phyloP scores from a whole-genome alignment of 441 rosid genomes.

The Hura crepitans region DNA sequence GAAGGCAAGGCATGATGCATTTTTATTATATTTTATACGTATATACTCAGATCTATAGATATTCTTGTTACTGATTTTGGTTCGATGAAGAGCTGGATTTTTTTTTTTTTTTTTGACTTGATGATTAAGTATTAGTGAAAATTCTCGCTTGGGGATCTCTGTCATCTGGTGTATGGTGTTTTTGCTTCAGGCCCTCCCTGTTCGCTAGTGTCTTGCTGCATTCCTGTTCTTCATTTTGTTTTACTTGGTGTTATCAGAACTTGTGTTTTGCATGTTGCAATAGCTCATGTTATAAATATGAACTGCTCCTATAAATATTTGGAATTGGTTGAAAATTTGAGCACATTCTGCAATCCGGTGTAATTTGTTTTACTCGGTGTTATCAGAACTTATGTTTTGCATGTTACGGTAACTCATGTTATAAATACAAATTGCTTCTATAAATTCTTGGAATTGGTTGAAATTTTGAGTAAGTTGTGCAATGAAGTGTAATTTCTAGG shows the following conservation, averaged over 20 bases:
- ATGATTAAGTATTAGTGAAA: not conserved
- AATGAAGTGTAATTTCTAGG: not conserved
- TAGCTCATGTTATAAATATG: not conserved
- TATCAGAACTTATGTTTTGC: not conserved
- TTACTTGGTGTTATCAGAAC: not conserved
- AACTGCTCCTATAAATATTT: not conserved
- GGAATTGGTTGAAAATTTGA: no score
- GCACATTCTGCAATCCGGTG: no score
- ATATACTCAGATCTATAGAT: not conserved
- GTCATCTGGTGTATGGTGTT: not conserved
- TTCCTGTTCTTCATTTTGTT: not conserved
- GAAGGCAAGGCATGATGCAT: no score
- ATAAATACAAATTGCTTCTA: not conserved
- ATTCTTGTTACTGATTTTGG: not conserved
- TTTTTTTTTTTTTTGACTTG: not conserved
- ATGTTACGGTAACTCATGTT: not conserved
- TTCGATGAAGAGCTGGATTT: not conserved
- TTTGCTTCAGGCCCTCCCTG: not conserved
- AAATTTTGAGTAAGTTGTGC: not conserved
- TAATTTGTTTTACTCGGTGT: not conserved
- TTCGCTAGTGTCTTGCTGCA: not conserved
- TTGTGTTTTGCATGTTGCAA: not conserved
- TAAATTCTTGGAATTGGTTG: not conserved
- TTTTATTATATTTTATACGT: not conserved
- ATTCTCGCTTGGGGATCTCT: not conserved